Conservation (phyloP, 148 eudicot species). For the Spergularia marina region DNA sequence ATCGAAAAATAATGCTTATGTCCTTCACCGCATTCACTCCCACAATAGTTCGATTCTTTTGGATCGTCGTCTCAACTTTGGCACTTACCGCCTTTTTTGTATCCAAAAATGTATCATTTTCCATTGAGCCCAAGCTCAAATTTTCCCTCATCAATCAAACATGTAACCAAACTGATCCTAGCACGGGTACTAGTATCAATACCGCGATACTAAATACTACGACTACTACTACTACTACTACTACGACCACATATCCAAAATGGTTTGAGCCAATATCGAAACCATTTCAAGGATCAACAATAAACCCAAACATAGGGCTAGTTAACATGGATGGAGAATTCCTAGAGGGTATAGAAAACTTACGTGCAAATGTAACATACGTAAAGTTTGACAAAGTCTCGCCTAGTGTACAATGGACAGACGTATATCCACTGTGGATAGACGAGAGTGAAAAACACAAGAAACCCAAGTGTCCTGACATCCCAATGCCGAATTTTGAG, state of each 20-base stretch:
- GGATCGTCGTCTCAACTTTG: too few species aligned
- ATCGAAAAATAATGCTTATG: too few species aligned
- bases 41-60: too few species aligned
- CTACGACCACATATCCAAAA: not conserved
- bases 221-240: too few species aligned
- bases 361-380: not conserved
- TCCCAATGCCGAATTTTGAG: slow-evolving; percentile 6
- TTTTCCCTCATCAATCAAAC: too few species aligned
- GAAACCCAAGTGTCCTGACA: not conserved
- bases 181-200: too few species aligned
- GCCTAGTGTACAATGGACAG: not conserved
- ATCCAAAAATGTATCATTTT: too few species aligned
- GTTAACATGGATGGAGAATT: not conserved
- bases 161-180: too few species aligned
- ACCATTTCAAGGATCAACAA: not conserved
- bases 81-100: too few species aligned
- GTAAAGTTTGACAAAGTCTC: not conserved
- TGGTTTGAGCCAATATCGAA: not conserved
- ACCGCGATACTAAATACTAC: too few species aligned
- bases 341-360: not conserved
- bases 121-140: too few species aligned
- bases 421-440: slow-evolving; percentile 10
- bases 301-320: not conserved
- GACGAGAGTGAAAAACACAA: not conserved
- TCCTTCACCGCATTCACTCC: too few species aligned